phyloP scores from a whole-genome alignment of 2,329 filamentous ascomycete genomes.

The Fusarium equiseti region DNA sequence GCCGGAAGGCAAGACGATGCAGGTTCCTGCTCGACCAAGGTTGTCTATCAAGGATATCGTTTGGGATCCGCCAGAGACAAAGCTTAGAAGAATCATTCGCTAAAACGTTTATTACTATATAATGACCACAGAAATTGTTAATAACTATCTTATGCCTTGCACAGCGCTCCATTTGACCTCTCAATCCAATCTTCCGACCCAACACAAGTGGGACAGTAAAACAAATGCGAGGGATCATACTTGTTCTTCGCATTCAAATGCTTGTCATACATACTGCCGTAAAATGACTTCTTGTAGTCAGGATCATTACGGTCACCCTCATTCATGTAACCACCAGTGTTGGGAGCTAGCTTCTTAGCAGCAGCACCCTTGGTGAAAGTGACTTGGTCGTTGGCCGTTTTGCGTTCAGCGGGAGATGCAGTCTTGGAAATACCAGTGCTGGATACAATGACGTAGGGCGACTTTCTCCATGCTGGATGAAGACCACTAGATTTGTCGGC shows the following conservation, averaged over 20 bases:
- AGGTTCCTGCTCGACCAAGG: background rate
- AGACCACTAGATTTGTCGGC: constrained; percentile 21
- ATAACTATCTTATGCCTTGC: background rate
- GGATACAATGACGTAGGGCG: constrained; percentile 17
- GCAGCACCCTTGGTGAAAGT: constrained; percentile 29
- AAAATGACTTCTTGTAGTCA: constrained; percentile 20
- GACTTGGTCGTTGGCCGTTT: constrained; percentile 8
- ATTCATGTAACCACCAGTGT: constrained; percentile 28
- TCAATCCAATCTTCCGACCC: constrained; percentile 29
- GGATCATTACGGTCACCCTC: constrained; percentile 35
- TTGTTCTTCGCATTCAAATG: constrained; percentile 24
- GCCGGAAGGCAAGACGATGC: background rate
- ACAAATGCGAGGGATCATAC: constrained; percentile 30
- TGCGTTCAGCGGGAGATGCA: background rate
- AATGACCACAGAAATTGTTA: background rate
- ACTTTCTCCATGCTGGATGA: constrained; percentile 22
- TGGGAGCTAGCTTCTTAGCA: constrained; percentile 28
- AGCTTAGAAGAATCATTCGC: background rate
- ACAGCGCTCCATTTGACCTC: constrained; percentile 16
- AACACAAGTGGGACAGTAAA: constrained; percentile 36
- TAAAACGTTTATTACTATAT: background rate
- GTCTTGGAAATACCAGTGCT: constrained; percentile 5
- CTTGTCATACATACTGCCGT: constrained; percentile 8
- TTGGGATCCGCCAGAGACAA: constrained; percentile 17
- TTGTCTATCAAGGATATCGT: constrained; percentile 6